These are phyloP conservation scores for Millerago galiae DNA, from an alignment of 805 yeast genomes.

Conservation along the genomic window DNA sequence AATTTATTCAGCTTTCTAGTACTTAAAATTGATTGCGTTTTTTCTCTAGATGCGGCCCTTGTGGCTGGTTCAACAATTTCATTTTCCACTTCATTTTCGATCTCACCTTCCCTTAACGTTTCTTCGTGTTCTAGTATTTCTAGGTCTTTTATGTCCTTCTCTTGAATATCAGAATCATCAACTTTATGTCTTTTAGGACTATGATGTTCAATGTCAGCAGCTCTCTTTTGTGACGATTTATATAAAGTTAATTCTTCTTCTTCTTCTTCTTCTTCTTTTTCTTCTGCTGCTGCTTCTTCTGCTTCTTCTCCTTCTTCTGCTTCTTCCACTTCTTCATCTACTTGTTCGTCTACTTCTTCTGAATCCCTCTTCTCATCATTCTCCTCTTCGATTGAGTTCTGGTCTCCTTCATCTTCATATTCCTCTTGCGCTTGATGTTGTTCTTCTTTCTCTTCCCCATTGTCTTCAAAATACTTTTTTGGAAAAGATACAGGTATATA, in stretches of 20 bases:
- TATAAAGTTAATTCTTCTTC: neutral
- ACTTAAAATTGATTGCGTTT: constrained; percentile 1
- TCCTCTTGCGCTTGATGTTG: no score
- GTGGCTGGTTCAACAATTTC: neutral
- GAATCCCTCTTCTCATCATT: neutral
- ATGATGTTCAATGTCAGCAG: no score
- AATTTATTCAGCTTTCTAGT: constrained; percentile 2
- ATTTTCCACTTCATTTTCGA: neutral
- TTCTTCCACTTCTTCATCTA: neutral
- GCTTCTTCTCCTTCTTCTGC: neutral
- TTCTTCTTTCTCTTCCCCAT: no score
- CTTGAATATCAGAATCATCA: no score
- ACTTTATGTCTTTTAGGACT: no score
- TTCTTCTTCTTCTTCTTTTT: neutral
- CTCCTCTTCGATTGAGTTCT: no score
- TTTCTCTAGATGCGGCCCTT: neutral
- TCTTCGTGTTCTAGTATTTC: no score
- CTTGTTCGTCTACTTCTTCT: neutral
- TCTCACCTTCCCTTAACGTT: neutral
- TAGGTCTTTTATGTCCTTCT: no score
- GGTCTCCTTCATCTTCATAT: no score
- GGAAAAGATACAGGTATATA: neutral
- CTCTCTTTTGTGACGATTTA: no score
- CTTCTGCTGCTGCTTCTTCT: neutral
- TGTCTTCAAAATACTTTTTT: no score